These are phyloP conservation scores for Penicillium occitanis DNA, from an alignment of 2,329 filamentous ascomycete species.

Conservation along the genomic window DNA sequence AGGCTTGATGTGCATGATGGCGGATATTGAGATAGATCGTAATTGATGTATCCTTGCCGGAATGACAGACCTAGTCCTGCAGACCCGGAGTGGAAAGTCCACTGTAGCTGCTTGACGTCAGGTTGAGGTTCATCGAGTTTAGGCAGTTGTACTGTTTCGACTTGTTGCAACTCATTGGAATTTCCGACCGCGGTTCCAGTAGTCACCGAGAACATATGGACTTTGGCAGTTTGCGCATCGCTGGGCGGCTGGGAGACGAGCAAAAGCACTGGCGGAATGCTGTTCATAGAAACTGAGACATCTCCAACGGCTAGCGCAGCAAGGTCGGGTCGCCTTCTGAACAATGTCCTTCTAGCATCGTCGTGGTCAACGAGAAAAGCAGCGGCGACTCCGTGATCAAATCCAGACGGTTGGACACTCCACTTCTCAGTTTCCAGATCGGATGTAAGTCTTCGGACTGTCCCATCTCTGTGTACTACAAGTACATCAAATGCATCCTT, in stretches of 20 bases:
- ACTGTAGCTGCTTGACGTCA: slow-evolving; percentile 32
- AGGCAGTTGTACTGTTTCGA: slow-evolving; percentile 39
- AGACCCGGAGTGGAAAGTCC: slow-evolving; percentile 43
- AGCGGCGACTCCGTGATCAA: slow-evolving; percentile 34
- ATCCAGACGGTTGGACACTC: slow-evolving; percentile 39
- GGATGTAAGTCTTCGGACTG: slow-evolving; percentile 40
- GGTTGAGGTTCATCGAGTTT: slow-evolving; percentile 31
- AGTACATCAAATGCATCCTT: slow-evolving; percentile 41
- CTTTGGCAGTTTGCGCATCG: slow-evolving; percentile 35
- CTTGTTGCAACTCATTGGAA: slow-evolving; percentile 38
- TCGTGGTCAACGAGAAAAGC: slow-evolving; percentile 44
- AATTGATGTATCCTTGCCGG: slow-evolving; percentile 41
- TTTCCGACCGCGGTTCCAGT: slow-evolving; percentile 29
- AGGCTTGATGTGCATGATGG: slow-evolving; percentile 41
- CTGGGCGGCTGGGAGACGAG: slow-evolving; percentile 40
- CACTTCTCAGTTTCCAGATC: slow-evolving; percentile 43
- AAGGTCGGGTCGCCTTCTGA: slow-evolving; percentile 44
- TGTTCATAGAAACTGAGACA: slow-evolving; percentile 28
- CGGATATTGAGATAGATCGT: slow-evolving; percentile 46
- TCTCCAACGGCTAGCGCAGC: slow-evolving; percentile 39
- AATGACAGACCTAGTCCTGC: slow-evolving; percentile 43
- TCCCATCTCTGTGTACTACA: slow-evolving; percentile 46
- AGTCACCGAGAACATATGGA: slow-evolving; percentile 43
- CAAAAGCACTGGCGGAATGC: slow-evolving; percentile 39
- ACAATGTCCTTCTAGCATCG: slow-evolving; percentile 41